A percentile compares a stretch with the other conserved stretches of the same genome.
These are phyloP conservation scores for Eimeria zaria DNA, from an alignment of 169 alveolate species.

Conservation along the genomic window DNA sequence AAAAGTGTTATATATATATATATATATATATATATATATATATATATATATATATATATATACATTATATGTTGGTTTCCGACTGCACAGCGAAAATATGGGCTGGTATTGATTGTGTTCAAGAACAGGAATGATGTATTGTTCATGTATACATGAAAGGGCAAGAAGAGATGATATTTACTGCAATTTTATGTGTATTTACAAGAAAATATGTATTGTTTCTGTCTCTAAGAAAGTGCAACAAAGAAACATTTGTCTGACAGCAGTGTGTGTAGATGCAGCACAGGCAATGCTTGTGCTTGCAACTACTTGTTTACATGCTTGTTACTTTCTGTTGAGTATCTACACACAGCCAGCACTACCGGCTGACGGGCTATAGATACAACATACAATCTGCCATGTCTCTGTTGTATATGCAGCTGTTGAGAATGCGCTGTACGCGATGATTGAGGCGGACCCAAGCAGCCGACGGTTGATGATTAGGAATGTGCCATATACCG, in stretches of 20 bases:
- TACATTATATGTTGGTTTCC: neutral
- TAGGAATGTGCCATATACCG: slow-evolving; percentile 51
- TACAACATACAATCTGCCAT: neutral
- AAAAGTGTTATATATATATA: neutral
- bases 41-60: neutral
- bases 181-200: neutral
- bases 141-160: too few relatives aligned
- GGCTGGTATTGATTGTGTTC: too few relatives aligned
- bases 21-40: neutral
- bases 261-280: neutral
- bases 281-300: neutral
- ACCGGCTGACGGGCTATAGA: neutral
- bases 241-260: neutral
- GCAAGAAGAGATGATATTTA: too few relatives aligned
- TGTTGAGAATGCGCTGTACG: slow-evolving; percentile 71
- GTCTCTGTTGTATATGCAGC: slow-evolving; percentile 21
- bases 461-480: slow-evolving; percentile 76
- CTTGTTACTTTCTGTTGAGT: too few relatives aligned
- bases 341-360: too few relatives aligned
- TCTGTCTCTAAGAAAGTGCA: neutral
- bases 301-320: neutral
- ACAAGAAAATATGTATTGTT: neutral
- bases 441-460: slow-evolving; percentile 80
- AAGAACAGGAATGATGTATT: too few relatives aligned
- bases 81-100: neutral